phyloP scores from a whole-genome alignment of 192 early-diverging fungal genomes.

The Rhizoclosmatium sp. region DNA sequence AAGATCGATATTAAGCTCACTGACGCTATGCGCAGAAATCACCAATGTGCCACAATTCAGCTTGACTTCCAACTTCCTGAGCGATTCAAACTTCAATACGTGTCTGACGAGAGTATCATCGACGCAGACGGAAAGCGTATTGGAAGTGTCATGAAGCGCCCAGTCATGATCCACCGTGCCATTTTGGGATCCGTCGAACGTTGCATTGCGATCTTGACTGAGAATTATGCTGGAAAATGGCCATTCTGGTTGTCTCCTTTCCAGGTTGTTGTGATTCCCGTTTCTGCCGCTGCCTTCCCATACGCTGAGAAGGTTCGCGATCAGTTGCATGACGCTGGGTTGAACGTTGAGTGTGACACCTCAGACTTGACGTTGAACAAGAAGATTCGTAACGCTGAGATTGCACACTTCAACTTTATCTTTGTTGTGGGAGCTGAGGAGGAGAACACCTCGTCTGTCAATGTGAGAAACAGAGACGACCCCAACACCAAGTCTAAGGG shows the following conservation, averaged over 20 bases:
- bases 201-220: constrained; percentile 93
- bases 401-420: constrained; percentile 96
- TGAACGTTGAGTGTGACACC: constrained; percentile 87
- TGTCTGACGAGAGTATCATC: constrained; percentile 64
- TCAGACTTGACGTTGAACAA: constrained; percentile 91
- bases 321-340: constrained; percentile 73
- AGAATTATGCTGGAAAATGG: constrained; percentile 97
- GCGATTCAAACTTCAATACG: constrained; percentile 92
- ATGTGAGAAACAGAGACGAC: constrained; percentile 90
- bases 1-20: constrained; percentile 98
- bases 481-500: constrained; percentile 55
- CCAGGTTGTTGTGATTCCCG: constrained; percentile 90
- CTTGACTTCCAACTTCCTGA: constrained; percentile 98
- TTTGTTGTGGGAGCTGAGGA: constrained; percentile 94
- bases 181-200: constrained; percentile 97
- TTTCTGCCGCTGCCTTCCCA: constrained; percentile 76
- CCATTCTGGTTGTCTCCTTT: constrained; percentile 98
- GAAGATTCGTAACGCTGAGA: constrained; percentile 96
- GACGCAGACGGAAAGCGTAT: constrained; percentile 52
- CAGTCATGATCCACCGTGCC: constrained; percentile 98
- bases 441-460: constrained; percentile 77
- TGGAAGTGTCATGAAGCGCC: constrained; percentile 69
- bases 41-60: constrained; percentile 98
- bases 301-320: constrained; percentile 84
- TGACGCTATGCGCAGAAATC: constrained; percentile 89